Evolutionary conservation across 768 basidiomycete genomes (phyloP), one percentile per base, ranked within the genome.

Genomic region (Termitomyces titanicus): DNA sequence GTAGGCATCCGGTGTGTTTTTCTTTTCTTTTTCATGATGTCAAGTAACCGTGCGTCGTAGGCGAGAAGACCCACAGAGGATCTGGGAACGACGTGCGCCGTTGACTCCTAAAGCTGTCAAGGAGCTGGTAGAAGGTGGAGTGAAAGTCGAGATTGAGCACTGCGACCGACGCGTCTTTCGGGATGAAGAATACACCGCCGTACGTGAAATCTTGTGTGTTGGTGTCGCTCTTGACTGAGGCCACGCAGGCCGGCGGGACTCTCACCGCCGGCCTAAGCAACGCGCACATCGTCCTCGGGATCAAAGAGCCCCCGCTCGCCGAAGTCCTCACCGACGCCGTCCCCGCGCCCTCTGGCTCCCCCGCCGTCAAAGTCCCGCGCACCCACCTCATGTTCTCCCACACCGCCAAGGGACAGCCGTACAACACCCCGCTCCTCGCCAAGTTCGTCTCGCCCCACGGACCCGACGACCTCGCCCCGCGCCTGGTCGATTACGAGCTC

Each of bases 301-400:
- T 97, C 70, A 97, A 97, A 63, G 94, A 97, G 68, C 83, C 88
- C 0, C 88, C 89, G 9, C 67, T 94, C 7, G 43, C 70, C 25
- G 84, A 87, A 58, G 75, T 93, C 33, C 65, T 84, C 61, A 78
- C 76, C 18, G 66, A 71, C 9, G 20, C 13, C 15, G 22, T 38
- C 15, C 7, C 35, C 1, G 22, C 51, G 2, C 29, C 77, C 80
- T 20, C 62, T 78, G 20, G 62, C 60, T 18, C 33, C 55, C 44
- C 55, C 17, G n/a, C 54, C 53, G 44, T 35, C 13, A 52, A 29
- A 48, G 57, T 33, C 60, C 34, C 80, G 11, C 81, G 88, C 31
- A 93, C 87, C 0, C 87, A 94, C 62, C 70, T 95, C 53, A 93
- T 94, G 86, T 96, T 97, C 78, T 93, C 89, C 29, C 94, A 95